phyloP scores from a whole-genome alignment of 768 basidiomycete genomes.

The Mrakia hoshinonis region DNA sequence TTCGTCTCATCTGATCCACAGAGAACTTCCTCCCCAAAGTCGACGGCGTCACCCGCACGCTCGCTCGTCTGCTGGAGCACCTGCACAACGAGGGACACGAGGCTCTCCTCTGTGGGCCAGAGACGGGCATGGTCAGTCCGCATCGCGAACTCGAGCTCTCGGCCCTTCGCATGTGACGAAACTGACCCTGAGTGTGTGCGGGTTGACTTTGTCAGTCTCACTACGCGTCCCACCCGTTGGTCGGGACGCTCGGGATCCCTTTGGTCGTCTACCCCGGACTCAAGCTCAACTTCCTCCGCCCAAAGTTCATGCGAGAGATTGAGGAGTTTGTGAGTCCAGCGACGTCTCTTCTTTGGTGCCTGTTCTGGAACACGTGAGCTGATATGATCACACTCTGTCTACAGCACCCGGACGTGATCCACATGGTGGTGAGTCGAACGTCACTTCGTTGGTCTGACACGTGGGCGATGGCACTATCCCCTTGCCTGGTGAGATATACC shows the following conservation, averaged over 20 bases:
- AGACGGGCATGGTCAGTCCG: constrained; percentile 38
- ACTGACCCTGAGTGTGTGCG: no score
- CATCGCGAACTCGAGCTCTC: background rate
- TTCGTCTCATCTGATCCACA: background rate
- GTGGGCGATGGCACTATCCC: background rate
- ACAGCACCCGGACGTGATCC: constrained; percentile 44
- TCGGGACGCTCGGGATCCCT: constrained; percentile 44
- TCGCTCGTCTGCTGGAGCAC: constrained; percentile 45
- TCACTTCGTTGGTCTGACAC: background rate
- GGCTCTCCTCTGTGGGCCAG: constrained; percentile 45
- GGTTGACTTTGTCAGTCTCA: constrained; percentile 30
- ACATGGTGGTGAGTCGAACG: constrained; percentile 37
- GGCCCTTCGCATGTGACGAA: no score
- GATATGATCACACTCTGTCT: background rate
- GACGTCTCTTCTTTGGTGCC: background rate
- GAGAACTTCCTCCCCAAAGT: constrained; percentile 34
- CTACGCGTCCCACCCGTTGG: constrained; percentile 44
- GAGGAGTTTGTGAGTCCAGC: constrained; percentile 37
- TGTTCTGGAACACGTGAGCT: background rate
- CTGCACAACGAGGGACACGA: constrained; percentile 44
- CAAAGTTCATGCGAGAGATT: constrained; percentile 41
- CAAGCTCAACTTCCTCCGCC: constrained; percentile 46
- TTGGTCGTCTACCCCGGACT: constrained; percentile 44
- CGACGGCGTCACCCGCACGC: constrained; percentile 47
- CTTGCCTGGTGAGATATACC: no score